Percentiles rank a stretch among this genome's conserved stretches.
These are phyloP conservation scores for Pestalotiopsis sp. DNA, from an alignment of 2,329 filamentous ascomycete species.

Conservation along the genomic window DNA sequence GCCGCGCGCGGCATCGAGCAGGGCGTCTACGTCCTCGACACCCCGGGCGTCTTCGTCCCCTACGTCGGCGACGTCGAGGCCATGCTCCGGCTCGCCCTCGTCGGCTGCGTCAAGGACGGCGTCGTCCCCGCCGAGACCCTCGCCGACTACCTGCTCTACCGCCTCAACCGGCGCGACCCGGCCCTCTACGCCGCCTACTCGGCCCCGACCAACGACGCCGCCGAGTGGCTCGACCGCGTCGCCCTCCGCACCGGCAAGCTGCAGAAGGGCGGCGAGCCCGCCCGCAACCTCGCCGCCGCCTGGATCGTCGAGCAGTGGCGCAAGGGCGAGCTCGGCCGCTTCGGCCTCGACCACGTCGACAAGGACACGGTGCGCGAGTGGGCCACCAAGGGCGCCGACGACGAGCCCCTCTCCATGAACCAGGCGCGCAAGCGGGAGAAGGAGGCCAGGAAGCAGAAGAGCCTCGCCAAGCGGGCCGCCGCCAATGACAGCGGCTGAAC, in stretches of 20 bases:
- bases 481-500: constrained; percentile 13
- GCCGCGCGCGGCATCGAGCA: constrained; percentile 42
- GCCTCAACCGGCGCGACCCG: constrained; percentile 72
- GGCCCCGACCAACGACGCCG: constrained; percentile 82
- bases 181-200: constrained; percentile 63
- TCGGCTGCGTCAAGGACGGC: constrained; percentile 87
- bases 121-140: constrained; percentile 77
- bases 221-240: constrained; percentile 69
- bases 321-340: constrained; percentile 72
- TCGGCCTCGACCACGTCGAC: constrained; percentile 77
- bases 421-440: constrained; percentile 72
- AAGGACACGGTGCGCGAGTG: constrained; percentile 53
- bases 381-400: constrained; percentile 29
- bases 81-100: constrained; percentile 95
- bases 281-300: constrained; percentile 73
- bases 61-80: constrained; percentile 82
- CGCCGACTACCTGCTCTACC: constrained; percentile 88
- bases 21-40: constrained; percentile 86
- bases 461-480: constrained; percentile 34
- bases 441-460: constrained; percentile 49
- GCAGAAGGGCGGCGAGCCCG: constrained; percentile 70
- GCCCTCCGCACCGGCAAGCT: constrained; percentile 77
- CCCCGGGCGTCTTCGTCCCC: constrained; percentile 92
- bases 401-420: constrained; percentile 58
- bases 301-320: constrained; percentile 86